Conservation (phyloP, 106 monocot species). For the Apostasia shenzhenica region DNA sequence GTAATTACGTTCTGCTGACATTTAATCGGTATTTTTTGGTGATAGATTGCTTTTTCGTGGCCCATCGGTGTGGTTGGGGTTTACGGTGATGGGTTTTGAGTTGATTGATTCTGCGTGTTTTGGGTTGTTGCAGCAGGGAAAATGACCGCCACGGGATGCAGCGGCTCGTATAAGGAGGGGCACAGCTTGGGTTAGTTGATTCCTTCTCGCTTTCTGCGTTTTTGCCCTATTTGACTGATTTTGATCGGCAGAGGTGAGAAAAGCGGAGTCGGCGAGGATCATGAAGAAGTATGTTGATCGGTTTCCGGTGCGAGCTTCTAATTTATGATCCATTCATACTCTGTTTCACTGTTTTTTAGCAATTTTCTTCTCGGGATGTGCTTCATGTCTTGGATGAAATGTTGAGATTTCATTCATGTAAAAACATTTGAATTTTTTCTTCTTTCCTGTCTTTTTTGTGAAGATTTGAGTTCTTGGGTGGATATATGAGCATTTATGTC, state of each 20-base stretch:
- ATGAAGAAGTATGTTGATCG: slow-evolving; percentile 13
- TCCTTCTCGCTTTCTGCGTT: background rate
- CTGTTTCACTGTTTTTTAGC: background rate
- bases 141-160: background rate
- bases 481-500: too few species aligned
- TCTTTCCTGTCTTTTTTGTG: too few species aligned
- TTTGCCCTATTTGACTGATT: background rate
- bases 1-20: too few species aligned
- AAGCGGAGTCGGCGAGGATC: slow-evolving; percentile 16
- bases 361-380: background rate
- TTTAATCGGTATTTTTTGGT: too few species aligned
- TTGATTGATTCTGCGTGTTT: background rate
- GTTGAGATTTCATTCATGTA: background rate
- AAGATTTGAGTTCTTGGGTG: too few species aligned
- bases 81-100: too few species aligned
- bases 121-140: background rate
- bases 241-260: slow-evolving; percentile 14
- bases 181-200: slow-evolving; percentile 8
- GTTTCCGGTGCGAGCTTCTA: slow-evolving; percentile 9
- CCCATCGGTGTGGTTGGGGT: too few species aligned
- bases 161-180: background rate
- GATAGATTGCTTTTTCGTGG: too few species aligned
- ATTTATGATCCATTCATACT: background rate
- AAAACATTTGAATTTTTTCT: too few species aligned
- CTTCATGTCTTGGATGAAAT: background rate